phyloP scores from a whole-genome alignment of 1,139 yeast genomes.

The Williopsis jadinii region DNA sequence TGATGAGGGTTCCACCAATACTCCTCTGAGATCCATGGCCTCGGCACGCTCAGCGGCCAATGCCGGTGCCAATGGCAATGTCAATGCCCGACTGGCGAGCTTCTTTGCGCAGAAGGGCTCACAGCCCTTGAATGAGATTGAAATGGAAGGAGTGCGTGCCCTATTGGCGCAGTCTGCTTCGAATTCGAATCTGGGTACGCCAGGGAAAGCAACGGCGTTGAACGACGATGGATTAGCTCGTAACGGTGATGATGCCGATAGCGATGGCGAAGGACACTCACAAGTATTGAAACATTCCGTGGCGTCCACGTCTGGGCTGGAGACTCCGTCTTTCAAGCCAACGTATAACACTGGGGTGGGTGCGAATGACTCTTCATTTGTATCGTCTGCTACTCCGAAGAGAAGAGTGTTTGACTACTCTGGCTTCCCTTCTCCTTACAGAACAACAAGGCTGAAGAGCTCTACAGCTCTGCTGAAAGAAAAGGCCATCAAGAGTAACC shows the following conservation, averaged over 20 bases:
- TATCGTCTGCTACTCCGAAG: constrained; percentile 22
- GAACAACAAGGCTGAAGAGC: constrained; percentile 36
- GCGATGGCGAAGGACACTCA: not conserved
- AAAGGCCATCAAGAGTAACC: too few species aligned
- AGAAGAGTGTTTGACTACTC: constrained; percentile 50
- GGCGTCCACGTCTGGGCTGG: constrained; percentile 4
- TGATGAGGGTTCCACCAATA: not conserved
- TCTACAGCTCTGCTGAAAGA: not conserved
- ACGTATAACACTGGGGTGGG: constrained; percentile 21
- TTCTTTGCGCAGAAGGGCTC: constrained; percentile 77
- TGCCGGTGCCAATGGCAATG: constrained; percentile 4
- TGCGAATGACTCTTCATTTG: constrained; percentile 11
- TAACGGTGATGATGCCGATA: not conserved
- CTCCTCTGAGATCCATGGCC: not conserved
- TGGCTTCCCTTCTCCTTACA: constrained; percentile 59
- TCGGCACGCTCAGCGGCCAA: not conserved
- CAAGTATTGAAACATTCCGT: constrained; percentile 8
- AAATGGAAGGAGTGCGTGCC: constrained; percentile 78
- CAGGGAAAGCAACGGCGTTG: not conserved
- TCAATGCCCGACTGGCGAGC: constrained; percentile 58
- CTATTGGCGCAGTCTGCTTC: constrained; percentile 33
- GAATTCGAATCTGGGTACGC: not conserved
- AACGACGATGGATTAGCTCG: not conserved
- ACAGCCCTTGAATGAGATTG: constrained; percentile 65
- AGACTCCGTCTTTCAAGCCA: constrained; percentile 29